Percentiles rank a stretch among this genome's conserved stretches.
These are phyloP conservation scores for Panellus pusillus DNA, from an alignment of 768 basidiomycete species.

Conservation along the genomic window DNA sequence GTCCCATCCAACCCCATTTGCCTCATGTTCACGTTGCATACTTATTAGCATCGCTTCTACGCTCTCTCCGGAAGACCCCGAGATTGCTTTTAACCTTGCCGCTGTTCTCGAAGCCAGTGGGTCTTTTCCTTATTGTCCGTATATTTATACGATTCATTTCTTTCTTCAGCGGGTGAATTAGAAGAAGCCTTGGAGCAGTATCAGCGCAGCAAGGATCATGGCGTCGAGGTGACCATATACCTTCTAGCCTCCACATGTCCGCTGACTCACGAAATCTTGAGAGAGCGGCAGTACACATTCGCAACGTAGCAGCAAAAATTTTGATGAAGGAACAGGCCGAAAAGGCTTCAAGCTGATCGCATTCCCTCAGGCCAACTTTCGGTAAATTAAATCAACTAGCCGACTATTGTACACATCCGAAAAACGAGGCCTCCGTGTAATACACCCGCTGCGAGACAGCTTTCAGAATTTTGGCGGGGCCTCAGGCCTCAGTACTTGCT, in stretches of 20 bases:
- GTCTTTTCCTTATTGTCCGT: constrained; percentile 40
- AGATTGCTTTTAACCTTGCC: constrained; percentile 89
- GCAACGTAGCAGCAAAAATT: constrained; percentile 85
- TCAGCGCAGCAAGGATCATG: constrained; percentile 72
- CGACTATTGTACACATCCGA: no score
- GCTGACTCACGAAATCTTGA: not conserved
- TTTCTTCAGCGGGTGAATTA: constrained; percentile 63
- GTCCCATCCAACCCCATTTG: constrained; percentile 29
- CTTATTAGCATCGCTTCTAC: constrained; percentile 70
- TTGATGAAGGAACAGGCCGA: constrained; percentile 51
- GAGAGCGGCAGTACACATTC: constrained; percentile 78
- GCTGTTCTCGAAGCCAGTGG: constrained; percentile 88
- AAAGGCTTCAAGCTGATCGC: constrained; percentile 26
- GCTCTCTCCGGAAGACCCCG: constrained; percentile 86
- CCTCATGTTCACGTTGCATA: constrained; percentile 33
- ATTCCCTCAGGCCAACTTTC: no score
- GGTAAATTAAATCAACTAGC: no score
- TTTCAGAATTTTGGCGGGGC: no score
- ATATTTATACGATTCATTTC: constrained; percentile 29
- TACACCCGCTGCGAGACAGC: no score
- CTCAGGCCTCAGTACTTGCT: no score
- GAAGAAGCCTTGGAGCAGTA: constrained; percentile 83
- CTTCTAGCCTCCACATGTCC: not conserved
- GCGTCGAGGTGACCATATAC: constrained; percentile 50
- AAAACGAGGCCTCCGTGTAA: no score